Evolutionary conservation across 331 rosid species (phyloP).

Genomic region (Malus hybrid): DNA sequence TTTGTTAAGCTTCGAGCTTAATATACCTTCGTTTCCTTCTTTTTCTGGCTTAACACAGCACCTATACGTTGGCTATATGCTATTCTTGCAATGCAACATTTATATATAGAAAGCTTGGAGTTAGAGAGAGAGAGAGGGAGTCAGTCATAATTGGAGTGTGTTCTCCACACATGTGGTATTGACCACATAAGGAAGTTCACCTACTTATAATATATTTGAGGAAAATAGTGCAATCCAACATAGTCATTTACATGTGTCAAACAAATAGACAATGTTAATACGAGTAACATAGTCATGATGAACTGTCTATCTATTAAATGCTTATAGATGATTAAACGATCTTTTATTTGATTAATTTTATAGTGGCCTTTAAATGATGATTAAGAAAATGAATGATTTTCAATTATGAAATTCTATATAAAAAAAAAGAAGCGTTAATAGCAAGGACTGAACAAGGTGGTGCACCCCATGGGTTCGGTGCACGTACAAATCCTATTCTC

Average conservation of each 20-base stretch:
- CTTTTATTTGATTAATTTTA: not conserved
- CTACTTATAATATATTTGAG: not conserved
- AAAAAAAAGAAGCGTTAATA: not conserved
- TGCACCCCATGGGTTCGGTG: not conserved
- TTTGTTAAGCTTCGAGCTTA: conserved; percentile 14
- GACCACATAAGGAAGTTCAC: not conserved
- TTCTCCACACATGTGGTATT: not conserved
- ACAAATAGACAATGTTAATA: no score
- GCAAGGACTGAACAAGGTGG: not conserved
- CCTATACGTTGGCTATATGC: conserved; percentile 10
- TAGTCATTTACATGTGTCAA: no score
- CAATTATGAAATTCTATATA: no score
- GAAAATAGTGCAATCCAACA: no score
- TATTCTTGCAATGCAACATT: conserved; percentile 33
- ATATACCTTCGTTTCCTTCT: not conserved
- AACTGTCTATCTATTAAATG: no score
- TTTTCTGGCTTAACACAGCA: not conserved
- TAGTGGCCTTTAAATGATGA: not conserved
- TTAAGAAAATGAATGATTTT: not conserved
- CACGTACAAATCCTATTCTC: not conserved
- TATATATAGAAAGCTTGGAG: conserved; percentile 16
- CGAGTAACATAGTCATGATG: no score
- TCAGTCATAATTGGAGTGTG: not conserved
- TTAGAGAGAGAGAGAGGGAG: not conserved
- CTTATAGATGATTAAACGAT: no score